These are phyloP conservation scores for Talaromyces islandicus DNA, from an alignment of 2,329 filamentous ascomycete genomes.

Conservation along the genomic window DNA sequence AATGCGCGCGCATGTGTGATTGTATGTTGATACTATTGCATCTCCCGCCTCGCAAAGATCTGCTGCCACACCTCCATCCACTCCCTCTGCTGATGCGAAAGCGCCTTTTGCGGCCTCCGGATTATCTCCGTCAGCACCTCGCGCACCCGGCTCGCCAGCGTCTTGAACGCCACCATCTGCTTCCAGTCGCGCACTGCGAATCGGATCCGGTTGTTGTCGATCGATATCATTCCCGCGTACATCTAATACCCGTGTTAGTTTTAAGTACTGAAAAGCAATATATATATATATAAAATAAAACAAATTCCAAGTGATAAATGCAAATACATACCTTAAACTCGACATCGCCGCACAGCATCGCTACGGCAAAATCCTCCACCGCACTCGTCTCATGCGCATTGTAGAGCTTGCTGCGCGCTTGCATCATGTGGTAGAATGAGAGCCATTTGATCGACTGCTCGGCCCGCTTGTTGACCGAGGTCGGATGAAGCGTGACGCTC, in stretches of 20 bases:
- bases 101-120: slow-evolving; percentile 34
- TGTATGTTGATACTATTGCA: not conserved
- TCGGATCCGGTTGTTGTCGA: slow-evolving; percentile 80
- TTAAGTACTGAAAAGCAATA: too few relatives aligned
- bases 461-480: slow-evolving; percentile 74
- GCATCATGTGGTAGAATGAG: slow-evolving; percentile 97
- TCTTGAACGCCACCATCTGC: slow-evolving; percentile 81
- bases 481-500: slow-evolving; percentile 76
- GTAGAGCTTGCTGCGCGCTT: slow-evolving; percentile 69
- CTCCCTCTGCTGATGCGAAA: slow-evolving; percentile 59
- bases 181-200: slow-evolving; percentile 88
- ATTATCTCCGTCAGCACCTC: slow-evolving; percentile 70
- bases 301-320: too few relatives aligned
- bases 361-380: slow-evolving; percentile 74
- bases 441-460: slow-evolving; percentile 63
- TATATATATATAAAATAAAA: too few relatives aligned
- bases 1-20: not conserved
- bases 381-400: slow-evolving; percentile 87
- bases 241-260: slow-evolving; percentile 48
- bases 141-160: slow-evolving; percentile 64
- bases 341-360: slow-evolving; percentile 79
- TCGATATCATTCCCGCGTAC: slow-evolving; percentile 76
- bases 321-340: slow-evolving; percentile 63
- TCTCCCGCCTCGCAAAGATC: slow-evolving; percentile 48
- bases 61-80: slow-evolving; percentile 71